Base-by-base conservation (phyloP, 345 rosid species). In the Tarenaya hassleriana region DNA sequence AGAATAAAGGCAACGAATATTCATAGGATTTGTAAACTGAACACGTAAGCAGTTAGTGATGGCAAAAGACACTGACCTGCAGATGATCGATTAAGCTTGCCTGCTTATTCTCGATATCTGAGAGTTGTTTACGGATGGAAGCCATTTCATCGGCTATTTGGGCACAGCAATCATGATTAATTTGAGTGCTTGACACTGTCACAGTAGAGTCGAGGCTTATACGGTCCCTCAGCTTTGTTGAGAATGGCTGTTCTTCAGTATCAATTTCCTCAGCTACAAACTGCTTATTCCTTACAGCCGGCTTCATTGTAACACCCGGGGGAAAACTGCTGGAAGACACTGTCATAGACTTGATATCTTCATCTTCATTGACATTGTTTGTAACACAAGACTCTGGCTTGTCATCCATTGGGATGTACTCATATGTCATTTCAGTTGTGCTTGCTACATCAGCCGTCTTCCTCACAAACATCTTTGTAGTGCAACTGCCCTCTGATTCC, bases 401-500 rank as follows among this genome's bases (percentile, higher is more conserved):
- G 55, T 80, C 86, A 64, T 86, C 78, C 64, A 77, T 62, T 18
- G 73, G 64, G 13, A 70, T 67, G 58, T 67, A 80, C 41, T 78
- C 95, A 76, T 76, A 77, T 10, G 70, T 67, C 34, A 62, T 56
- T 48, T 73, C 77, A 56, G 61, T 82, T 29, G 61, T 52, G 68
- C 82, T 62, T 17, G 66, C 34, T 45, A 64, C 46, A 41, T 72
- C 78, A 14, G 76, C 50, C 55, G 64, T 62, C 20, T 69, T 51
- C 47, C 78, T 74, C 58, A 72, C 89, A 52, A 74, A 43, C 19
- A 77, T 69, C 68, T 79, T 86, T 14, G 85, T 80, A 55, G 82
- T 55, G 50, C 78, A 80, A 68, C 98, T 82, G 42, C 80, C 80
- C 56, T 84, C 92, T 16, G 95, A 82, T 75, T 90, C 95, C 66